Conservation (phyloP, 2,329 filamentous ascomycete species). For the Parasarocladium wereldwijsianum region DNA sequence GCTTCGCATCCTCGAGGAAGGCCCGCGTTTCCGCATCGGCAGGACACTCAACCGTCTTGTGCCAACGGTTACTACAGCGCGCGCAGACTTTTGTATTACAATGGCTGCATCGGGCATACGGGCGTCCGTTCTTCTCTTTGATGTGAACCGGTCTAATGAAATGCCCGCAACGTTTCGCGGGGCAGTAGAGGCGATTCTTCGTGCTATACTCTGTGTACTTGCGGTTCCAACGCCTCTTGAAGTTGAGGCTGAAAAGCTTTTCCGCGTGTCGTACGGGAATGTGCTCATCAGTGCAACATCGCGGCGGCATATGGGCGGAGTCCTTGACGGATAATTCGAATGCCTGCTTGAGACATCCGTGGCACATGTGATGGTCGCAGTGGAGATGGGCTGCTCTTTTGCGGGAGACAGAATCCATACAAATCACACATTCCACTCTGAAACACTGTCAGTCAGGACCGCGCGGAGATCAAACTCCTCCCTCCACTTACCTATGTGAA, state of each 20-base stretch:
- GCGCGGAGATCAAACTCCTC: not conserved
- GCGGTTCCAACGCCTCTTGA: constrained; percentile 68
- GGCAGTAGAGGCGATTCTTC: constrained; percentile 65
- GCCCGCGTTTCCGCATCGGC: constrained; percentile 51
- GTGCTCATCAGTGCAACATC: constrained; percentile 58
- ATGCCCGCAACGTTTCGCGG: constrained; percentile 55
- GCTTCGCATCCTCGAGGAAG: constrained; percentile 49
- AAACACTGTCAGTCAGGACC: constrained; percentile 7
- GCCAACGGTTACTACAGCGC: constrained; percentile 60
- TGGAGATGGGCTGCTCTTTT: constrained; percentile 54
- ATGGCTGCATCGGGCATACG: constrained; percentile 52
- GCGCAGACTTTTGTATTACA: constrained; percentile 66
- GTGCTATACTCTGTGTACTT: constrained; percentile 67
- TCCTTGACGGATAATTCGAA: constrained; percentile 67
- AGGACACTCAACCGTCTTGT: constrained; percentile 54
- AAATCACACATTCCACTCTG: constrained; percentile 60
- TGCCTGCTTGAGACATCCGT: constrained; percentile 55
- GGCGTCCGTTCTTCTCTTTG: constrained; percentile 40
- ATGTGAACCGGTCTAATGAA: constrained; percentile 67
- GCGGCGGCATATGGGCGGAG: constrained; percentile 70
- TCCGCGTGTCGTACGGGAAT: constrained; percentile 69
- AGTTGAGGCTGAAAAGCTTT: constrained; percentile 53
- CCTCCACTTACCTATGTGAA: too few species aligned
- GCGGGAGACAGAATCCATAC: constrained; percentile 51
- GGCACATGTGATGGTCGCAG: constrained; percentile 73